Base-by-base conservation (phyloP, 2,329 filamentous ascomycete species). In the Aspergillus sp. region DNA sequence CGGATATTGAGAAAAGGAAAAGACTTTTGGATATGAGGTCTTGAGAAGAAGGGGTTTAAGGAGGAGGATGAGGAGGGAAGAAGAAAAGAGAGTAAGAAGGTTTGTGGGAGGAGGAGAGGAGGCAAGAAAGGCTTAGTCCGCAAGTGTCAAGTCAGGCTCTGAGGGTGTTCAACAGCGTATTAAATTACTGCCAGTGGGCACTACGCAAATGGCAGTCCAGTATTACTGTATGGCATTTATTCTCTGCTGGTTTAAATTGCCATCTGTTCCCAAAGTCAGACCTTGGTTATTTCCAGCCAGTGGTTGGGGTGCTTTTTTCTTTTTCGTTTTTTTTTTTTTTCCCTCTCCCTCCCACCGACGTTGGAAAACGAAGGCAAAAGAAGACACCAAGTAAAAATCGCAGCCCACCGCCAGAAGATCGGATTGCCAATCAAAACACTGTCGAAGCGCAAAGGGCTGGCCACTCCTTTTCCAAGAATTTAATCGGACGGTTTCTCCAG, bases 21-120 rank as follows among this genome's bases (percentile, higher is more conserved):
- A 50, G 43, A 57, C 53, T 52, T 60, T 60, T 48, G 49, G 47
- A 43, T 58, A 55, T 52, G 45, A 41, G 20, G 54, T 48, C 39
- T 53, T 45, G 24, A 48, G 45, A 56, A 57, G 48, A 52, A 44
- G 39, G 58, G 55, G 55, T 49, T 55, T 48, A 43, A 48, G 24
- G 47, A n/a, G 49, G 58, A 56, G 43, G 61, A 60, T 53, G 49
- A 64, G 53, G 65, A 62, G 65, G 62, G 62, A 71, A 66, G 67
- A 64, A 64, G 68, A 70, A 59, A 61, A 59, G 58, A 48, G 42
- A 55, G 48, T 47, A 55, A 52, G 59, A 61, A 54, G 56, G 59
- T 59, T 61, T 61, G 59, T 61, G 59, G 59, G 59, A 48, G 56
- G 55, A 54, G 57, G 45, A 45, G 51, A 58, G 55, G 57, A 57